These are phyloP conservation scores for Chaetomium olivaceum DNA, from an alignment of 2,329 filamentous ascomycete genomes.

Conservation along the genomic window DNA sequence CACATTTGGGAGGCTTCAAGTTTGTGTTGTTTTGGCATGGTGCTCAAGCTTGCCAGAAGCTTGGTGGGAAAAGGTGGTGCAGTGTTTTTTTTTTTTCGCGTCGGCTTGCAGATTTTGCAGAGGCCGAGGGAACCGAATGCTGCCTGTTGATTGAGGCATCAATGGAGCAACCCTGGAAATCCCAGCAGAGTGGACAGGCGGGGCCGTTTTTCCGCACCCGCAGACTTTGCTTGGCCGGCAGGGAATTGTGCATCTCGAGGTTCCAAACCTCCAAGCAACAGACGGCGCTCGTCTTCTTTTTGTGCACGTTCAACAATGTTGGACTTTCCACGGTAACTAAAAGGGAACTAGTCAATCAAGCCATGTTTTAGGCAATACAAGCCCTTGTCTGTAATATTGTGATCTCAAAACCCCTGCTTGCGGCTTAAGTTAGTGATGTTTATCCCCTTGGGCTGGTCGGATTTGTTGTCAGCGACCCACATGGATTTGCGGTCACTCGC, in stretches of 20 bases:
- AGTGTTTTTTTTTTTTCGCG: conserved; percentile 3
- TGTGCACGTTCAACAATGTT: not conserved
- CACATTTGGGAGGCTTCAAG: conserved; percentile 19
- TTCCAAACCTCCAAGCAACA: not conserved
- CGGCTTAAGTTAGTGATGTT: not conserved
- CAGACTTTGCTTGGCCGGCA: not conserved
- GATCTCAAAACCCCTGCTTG: not conserved
- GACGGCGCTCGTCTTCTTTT: not conserved
- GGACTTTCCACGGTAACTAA: not conserved
- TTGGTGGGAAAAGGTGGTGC: not conserved
- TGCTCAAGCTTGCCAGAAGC: conserved; percentile 19
- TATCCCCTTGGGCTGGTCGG: not conserved
- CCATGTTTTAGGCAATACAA: not conserved
- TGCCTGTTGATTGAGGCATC: conserved; percentile 23
- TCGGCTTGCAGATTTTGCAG: conserved; percentile 17
- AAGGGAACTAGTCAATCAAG: not conserved
- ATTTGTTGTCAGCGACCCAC: conserved; percentile 19
- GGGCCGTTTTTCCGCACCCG: not conserved
- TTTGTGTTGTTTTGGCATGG: conserved; percentile 18
- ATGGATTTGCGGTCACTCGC: conserved; percentile 20
- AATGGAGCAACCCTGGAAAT: not conserved
- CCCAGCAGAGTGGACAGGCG: not conserved
- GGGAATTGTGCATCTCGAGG: not conserved
- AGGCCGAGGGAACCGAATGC: not conserved
- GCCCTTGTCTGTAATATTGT: not conserved